Percentiles rank a stretch among this genome's conserved stretches.
Conservation (phyloP, 768 basidiomycete species). For the Tricholoma furcatifolium region DNA sequence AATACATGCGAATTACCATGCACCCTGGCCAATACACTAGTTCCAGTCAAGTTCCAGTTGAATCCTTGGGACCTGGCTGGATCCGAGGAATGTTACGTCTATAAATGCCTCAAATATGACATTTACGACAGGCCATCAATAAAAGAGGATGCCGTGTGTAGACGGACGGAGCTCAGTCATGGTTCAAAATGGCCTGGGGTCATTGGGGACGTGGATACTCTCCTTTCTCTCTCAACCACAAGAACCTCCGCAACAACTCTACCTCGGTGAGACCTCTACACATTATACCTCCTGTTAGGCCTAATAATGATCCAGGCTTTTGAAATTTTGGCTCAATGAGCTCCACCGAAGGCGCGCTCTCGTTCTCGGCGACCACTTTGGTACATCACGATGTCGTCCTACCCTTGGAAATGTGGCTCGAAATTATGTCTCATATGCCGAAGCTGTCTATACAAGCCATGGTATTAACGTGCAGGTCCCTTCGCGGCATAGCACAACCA, state of each 20-base stretch:
- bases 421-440: constrained; percentile 13
- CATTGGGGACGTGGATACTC: too few relatives aligned
- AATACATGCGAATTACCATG: neutral
- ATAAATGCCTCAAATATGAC: constrained; percentile 12
- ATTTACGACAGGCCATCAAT: constrained; percentile 2
- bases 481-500: constrained; percentile 19
- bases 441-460: constrained; percentile 9
- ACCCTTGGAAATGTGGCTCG: constrained; percentile 19
- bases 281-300: too few relatives aligned
- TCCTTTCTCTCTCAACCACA: too few relatives aligned
- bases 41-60: too few relatives aligned
- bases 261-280: too few relatives aligned
- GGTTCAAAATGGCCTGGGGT: neutral
- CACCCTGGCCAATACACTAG: too few relatives aligned
- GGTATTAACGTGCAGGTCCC: constrained; percentile 11
- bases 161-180: constrained; percentile 8
- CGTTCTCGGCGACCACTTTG: neutral
- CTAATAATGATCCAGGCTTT: too few relatives aligned
- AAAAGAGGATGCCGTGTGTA: constrained; percentile 3
- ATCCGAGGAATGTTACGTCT: constrained; percentile 2
- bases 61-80: too few relatives aligned
- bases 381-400: neutral
- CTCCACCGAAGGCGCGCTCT: neutral
- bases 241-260: too few relatives aligned
- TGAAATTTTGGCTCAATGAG: neutral